These are phyloP conservation scores for Tetrahymena borealis DNA, from an alignment of 73 alveolate species.

Conservation along the genomic window DNA sequence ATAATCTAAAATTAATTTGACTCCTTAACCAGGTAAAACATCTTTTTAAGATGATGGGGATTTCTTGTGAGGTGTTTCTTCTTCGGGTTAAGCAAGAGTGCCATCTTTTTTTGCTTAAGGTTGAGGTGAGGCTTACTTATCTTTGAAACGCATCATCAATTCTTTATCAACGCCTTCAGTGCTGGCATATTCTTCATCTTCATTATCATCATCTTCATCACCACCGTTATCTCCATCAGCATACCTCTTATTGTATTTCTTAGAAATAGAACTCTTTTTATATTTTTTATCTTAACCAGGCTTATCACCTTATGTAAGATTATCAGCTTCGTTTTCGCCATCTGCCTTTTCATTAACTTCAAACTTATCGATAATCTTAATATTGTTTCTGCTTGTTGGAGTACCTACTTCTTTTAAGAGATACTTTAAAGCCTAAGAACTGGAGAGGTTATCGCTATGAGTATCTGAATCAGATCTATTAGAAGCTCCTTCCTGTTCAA, in stretches of 20 bases:
- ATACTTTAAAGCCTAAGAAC: not conserved
- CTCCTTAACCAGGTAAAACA: not conserved
- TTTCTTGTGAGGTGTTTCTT: not conserved
- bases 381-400: not conserved
- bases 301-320: too few relatives aligned
- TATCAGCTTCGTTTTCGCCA: not conserved
- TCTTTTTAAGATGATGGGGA: not conserved
- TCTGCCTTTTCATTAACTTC: not conserved
- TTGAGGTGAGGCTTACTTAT: not conserved
- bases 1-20: not conserved
- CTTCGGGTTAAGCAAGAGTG: too few relatives aligned
- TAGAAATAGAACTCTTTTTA: not conserved
- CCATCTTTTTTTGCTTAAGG: not conserved
- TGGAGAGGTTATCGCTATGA: not conserved
- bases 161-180: not conserved
- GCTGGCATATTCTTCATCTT: not conserved
- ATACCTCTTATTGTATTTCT: not conserved
- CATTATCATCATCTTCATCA: not conserved
- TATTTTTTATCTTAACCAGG: not conserved
- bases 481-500: not conserved
- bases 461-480: not conserved
- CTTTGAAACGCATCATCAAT: not conserved
- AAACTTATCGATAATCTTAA: not conserved
- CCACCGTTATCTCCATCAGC: not conserved
- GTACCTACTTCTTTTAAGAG: not conserved